Evolutionary conservation across 257 asterid species (phyloP), one percentile per base, ranked within the genome.

Genomic region (Solanum piurae): DNA sequence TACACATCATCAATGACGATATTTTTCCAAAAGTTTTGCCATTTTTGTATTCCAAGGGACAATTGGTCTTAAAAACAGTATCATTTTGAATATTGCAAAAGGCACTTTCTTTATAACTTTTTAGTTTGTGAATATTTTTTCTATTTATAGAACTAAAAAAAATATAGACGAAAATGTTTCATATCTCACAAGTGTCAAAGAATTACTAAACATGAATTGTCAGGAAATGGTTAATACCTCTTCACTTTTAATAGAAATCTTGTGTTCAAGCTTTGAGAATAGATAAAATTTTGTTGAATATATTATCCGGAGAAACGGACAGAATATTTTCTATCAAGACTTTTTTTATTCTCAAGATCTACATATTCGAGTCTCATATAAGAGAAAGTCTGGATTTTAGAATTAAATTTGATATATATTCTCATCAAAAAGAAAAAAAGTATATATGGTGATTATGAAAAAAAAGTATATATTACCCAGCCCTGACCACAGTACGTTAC

Each of bases 281-380:
- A 60, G 6, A 23, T 23, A 23, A 62, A 62, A 62, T 9, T 62
- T 0, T 23, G 0, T 4, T 4, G 0, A 23, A 62, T 9, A 62
- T 0, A 4, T 9, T n/a, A 1, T 62, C 14, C 1, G 0, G 2
- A 55, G 5, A 55, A 55, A 1, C 5, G 1, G 4, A 55, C 9
- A 55, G 0, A 55, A 31, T 7, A 71, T 31, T 71, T 68, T 71
- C 2, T 31, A 31, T 14, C 38, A 29, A 29, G 2, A 29, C 31
- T 29, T 29, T 29, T 29, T 29, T 29, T 29, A 71, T 71, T 7
- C 5, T 71, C 3, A 8, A 71, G 12, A 10, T 29, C 77, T 6
- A 7, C 23, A 7, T 66, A 66, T 27, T 68, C 23, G 11, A 29
- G 7, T 27, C 21, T 3, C 38, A 1, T 13, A 29, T 12, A 12